Base-by-base conservation (phyloP, 2,329 filamentous ascomycete species). In the Cytospora paraplurivora region DNA sequence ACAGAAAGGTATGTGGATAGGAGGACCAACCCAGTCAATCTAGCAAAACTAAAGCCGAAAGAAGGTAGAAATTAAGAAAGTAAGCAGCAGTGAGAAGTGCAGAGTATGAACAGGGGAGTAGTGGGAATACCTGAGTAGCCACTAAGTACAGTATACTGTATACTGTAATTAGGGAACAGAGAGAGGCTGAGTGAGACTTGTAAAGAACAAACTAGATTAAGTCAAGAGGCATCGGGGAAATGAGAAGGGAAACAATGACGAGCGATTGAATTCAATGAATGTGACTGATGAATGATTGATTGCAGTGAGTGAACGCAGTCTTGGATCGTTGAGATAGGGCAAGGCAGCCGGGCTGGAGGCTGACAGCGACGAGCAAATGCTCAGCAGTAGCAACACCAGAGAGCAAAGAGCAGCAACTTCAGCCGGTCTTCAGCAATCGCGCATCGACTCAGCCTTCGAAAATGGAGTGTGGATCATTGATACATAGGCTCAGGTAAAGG, bases 361-460 rank as follows among this genome's bases (percentile, higher is more conserved):
- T 19, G 44, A 47, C 51, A 19, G 44, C 27, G 27, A n/a, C 44
- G 11, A 33, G 32, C 52, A n/a, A 4, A 27, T 27, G 27, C 27
- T 7, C 7, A 15, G 15, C 27, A 41, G 32, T 2, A 21, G 13
- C 54, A 47, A 12, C 54, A 33, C 37, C 3, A 33, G 21, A 32
- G 12, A 27, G 13, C 13, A 49, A 21, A 54, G 47, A 17, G 27
- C 55, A 32, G 27, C 38, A 37, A 50, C 62, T 64, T 62, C 37
- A 53, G 58, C 58, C 52, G 12, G 49, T 58, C 33, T 57, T 60
- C 58, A 64, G 58, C 62, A 47, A 35, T 64, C 62, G 62, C 62
- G 62, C 47, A 52, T 53, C 32, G 47, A 52, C 51, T 47, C 7
- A 27, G 17, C 41, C 62, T 58, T 64, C 37, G 38, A 51, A 62